Evolutionary conservation across 1,139 yeast species (phyloP).

Genomic region (Nadsonia commutata): DNA sequence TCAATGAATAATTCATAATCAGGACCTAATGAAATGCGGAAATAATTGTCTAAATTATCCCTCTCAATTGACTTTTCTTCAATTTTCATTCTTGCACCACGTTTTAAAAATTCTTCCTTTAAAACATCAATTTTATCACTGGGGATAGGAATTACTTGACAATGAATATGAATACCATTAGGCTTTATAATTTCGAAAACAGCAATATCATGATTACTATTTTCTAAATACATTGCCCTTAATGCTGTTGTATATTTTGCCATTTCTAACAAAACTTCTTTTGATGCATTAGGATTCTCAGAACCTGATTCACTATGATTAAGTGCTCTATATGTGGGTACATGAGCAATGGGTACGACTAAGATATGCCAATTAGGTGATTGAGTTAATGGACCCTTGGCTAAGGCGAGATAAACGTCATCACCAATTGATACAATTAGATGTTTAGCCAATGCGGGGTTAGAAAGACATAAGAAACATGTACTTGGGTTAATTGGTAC

Average conservation of each 20-base stretch:
- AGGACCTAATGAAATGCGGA: conserved; percentile 1
- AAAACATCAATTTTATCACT: conserved; percentile 11
- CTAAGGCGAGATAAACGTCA: conserved; percentile 54
- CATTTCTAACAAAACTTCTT: conserved; percentile 11
- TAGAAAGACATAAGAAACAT: conserved; percentile 78
- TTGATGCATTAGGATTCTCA: conserved; percentile 6
- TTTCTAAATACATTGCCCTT: conserved; percentile 13
- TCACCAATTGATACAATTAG: conserved; percentile 67
- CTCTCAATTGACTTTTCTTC: background rate
- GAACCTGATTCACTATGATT: conserved; percentile 1
- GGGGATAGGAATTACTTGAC: conserved; percentile 22
- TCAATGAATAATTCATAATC: background rate
- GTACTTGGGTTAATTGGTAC: conserved; percentile 10
- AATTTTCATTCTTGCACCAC: conserved; percentile 8
- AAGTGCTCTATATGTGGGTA: conserved; percentile 26
- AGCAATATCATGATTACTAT: conserved; percentile 12
- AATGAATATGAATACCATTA: conserved; percentile 23
- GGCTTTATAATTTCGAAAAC: conserved; percentile 20
- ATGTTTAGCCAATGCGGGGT: conserved; percentile 65
- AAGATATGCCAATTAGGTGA: conserved; percentile 50
- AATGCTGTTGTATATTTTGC: conserved; percentile 14
- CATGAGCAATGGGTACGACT: conserved; percentile 70
- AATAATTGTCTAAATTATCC: background rate
- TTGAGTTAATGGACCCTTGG: conserved; percentile 78
- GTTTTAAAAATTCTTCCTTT: conserved; percentile 12